These are phyloP conservation scores for Diaporthe ampelina DNA, from an alignment of 2,329 filamentous ascomycete species.

Conservation along the genomic window DNA sequence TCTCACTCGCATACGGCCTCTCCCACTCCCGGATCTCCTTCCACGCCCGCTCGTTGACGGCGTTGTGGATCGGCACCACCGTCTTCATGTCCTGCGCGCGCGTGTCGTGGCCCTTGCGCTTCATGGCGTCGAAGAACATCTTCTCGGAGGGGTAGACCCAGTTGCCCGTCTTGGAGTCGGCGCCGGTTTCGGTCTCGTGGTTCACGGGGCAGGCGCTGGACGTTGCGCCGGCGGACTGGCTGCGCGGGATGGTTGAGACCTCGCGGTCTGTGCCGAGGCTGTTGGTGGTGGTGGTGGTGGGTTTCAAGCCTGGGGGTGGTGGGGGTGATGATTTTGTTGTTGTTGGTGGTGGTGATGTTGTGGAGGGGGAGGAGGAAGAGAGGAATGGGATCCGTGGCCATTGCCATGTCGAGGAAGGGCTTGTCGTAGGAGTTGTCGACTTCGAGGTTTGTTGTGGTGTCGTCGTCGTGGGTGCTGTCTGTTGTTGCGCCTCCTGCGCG, in stretches of 20 bases:
- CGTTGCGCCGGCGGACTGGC: constrained; percentile 54
- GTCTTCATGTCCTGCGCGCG: constrained; percentile 84
- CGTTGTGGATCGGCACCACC: constrained; percentile 97
- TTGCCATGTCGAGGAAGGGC: constrained; percentile 53
- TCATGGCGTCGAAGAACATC: constrained; percentile 98
- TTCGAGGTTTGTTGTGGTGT: constrained; percentile 45
- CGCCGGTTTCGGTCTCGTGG: constrained; percentile 82
- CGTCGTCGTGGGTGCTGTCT: neutral
- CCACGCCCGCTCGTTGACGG: constrained; percentile 98
- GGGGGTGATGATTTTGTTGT: constrained; percentile 9
- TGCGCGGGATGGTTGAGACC: constrained; percentile 84
- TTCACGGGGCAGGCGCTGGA: constrained; percentile 67
- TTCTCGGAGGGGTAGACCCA: constrained; percentile 98
- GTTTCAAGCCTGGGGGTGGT: constrained; percentile 37
- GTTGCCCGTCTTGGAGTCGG: constrained; percentile 79
- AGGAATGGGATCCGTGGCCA: constrained; percentile 58
- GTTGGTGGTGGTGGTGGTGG: constrained; percentile 22
- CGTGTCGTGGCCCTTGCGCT: constrained; percentile 86
- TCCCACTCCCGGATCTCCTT: constrained; percentile 93
- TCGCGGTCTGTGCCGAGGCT: constrained; percentile 77
- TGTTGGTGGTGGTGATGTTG: constrained; percentile 42
- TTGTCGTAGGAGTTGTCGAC: constrained; percentile 48
- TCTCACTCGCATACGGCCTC: constrained; percentile 68
- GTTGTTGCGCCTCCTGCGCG: constrained; percentile 55
- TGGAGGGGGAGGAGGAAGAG: constrained; percentile 50